Conservation (phyloP, 202 grass and related monocot genomes). For the Saccharum hybrid region DNA sequence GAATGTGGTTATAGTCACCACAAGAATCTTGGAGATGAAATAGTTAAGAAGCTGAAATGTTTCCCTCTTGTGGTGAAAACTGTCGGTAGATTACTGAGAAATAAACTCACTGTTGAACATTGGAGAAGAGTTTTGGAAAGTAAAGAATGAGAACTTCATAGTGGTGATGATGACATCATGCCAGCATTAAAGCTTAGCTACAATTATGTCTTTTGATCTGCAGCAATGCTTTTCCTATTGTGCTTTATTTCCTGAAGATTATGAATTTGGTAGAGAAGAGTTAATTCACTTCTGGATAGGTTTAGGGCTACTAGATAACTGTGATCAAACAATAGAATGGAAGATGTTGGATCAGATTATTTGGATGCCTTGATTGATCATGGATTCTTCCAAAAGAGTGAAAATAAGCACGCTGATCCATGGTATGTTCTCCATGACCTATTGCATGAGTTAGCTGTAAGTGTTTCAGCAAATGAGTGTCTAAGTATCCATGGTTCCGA, state of each 20-base stretch:
- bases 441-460: background rate
- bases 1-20: background rate
- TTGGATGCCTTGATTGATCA: background rate
- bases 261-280: background rate
- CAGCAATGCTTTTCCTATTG: background rate
- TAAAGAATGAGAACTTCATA: background rate
- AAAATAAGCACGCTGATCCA: background rate
- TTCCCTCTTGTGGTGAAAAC: background rate
- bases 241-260: background rate
- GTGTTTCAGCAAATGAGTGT: background rate
- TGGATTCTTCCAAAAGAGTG: background rate
- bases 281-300: background rate
- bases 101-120: background rate
- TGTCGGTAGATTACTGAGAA: background rate
- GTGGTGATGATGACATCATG: background rate
- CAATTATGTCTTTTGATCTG: background rate
- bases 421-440: background rate
- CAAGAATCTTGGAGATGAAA: background rate
- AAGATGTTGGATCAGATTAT: no score
- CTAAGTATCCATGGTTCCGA: background rate
- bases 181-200: background rate
- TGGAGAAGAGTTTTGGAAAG: background rate
- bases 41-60: background rate
- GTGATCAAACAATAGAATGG: background rate
- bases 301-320: background rate